These are phyloP conservation scores for Pyrenopolyporus hunteri DNA, from an alignment of 495 filamentous ascomycete genomes.

Conservation along the genomic window DNA sequence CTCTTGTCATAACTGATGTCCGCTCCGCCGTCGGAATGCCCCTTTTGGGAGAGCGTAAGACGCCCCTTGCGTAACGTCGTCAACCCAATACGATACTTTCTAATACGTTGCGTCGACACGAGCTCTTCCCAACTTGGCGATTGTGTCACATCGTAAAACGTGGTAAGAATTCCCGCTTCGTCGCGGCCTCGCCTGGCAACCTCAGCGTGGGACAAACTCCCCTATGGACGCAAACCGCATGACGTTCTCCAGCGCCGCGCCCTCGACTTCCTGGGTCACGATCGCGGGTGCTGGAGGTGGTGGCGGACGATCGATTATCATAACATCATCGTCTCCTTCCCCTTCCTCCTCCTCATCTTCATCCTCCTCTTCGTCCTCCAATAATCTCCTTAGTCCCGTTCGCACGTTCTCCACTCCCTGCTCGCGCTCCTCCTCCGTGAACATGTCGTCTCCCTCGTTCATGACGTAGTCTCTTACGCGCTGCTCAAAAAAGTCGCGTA, in stretches of 20 bases:
- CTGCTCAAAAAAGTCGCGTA: slow-evolving; percentile 44
- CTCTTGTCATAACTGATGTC: not conserved
- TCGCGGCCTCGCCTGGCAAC: not conserved
- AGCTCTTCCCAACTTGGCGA: not conserved
- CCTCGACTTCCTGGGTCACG: slow-evolving; percentile 40
- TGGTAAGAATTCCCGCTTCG: not conserved
- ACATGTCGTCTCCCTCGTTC: slow-evolving; percentile 59
- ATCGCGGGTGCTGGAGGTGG: slow-evolving; percentile 42
- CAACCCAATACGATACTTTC: not conserved
- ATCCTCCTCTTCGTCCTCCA: slow-evolving; percentile 66
- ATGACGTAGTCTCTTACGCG: slow-evolving; percentile 49
- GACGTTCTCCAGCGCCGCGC: slow-evolving; percentile 53
- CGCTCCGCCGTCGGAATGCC: not conserved
- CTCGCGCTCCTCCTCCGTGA: slow-evolving; percentile 71
- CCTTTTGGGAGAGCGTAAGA: not conserved
- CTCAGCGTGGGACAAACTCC: slow-evolving; percentile 23
- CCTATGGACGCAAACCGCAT: slow-evolving; percentile 64
- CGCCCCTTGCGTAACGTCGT: not conserved
- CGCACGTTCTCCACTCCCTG: slow-evolving; percentile 71
- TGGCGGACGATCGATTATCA: slow-evolving; percentile 50
- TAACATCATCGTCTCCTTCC: slow-evolving; percentile 52
- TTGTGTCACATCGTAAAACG: not conserved
- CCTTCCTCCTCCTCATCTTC: slow-evolving; percentile 63
- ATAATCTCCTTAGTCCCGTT: slow-evolving; percentile 65
- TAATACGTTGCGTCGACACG: not conserved